Percentiles rank a stretch among this genome's conserved stretches.
Conservation (phyloP, 2,329 filamentous ascomycete species). For the Fusarium sp. region DNA sequence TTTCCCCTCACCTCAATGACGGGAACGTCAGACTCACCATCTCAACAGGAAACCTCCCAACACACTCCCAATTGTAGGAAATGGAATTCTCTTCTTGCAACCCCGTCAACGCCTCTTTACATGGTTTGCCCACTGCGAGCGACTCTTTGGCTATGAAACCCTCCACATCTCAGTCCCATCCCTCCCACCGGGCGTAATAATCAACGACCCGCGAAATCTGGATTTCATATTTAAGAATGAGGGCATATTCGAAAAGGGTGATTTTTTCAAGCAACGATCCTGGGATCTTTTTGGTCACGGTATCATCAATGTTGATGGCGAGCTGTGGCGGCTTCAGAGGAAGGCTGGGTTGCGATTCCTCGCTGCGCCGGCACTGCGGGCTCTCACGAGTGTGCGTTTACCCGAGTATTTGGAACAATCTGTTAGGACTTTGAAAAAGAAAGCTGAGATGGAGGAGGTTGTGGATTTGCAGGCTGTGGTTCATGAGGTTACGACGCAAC, state of each 20-base stretch:
- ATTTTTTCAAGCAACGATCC: constrained; percentile 66
- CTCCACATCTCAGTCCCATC: constrained; percentile 69
- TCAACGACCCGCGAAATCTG: constrained; percentile 67
- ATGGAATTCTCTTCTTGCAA: constrained; percentile 68
- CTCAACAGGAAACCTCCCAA: constrained; percentile 55
- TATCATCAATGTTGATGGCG: constrained; percentile 72
- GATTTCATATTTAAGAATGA: constrained; percentile 70
- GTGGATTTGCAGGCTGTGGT: constrained; percentile 67
- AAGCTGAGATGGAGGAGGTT: constrained; percentile 38
- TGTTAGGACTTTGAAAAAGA: constrained; percentile 50
- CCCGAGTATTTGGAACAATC: constrained; percentile 60
- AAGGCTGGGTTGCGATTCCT: constrained; percentile 68
- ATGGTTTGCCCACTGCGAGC: constrained; percentile 68
- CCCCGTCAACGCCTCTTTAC: constrained; percentile 66
- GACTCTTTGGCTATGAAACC: constrained; percentile 64
- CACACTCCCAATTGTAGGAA: constrained; percentile 64
- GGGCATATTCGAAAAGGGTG: constrained; percentile 66
- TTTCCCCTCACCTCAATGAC: background rate
- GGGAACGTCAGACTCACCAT: background rate
- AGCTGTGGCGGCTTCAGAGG: constrained; percentile 68
- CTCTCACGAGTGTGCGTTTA: constrained; percentile 64
- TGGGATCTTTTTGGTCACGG: constrained; percentile 71
- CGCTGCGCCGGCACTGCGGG: constrained; percentile 63
- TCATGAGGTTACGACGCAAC: constrained; percentile 68
- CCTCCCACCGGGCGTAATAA: constrained; percentile 67